Base-by-base conservation (phyloP, 2,329 filamentous ascomycete genomes). In the Exophiala calicioides region DNA sequence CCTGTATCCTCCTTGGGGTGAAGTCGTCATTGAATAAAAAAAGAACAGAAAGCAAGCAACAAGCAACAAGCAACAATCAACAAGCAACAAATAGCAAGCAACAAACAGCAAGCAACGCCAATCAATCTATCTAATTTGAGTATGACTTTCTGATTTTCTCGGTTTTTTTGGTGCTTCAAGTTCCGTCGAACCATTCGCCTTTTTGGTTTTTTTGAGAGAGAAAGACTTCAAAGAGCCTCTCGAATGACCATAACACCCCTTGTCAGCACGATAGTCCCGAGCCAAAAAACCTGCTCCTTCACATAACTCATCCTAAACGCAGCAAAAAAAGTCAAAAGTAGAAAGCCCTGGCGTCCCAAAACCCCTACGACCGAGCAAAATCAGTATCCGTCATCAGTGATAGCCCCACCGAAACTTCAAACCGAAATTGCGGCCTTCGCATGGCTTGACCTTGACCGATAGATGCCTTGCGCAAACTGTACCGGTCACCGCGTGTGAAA, bases 321-420 rank as follows among this genome's bases (percentile, higher is more conserved):
- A 43, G 16, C 24, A 18, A 13, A 33, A 24, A 18, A 20, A n/a
- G 27, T 18, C 32, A 10, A n/a, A 21, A 21, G 41, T 26, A 42
- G 37, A 44, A 38, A 32, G 12, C 24, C 32, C 42, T 27, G 27
- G 51, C 51, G 51, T 47, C 51, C 51, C 24, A 34, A 27, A 31
- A 42, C 26, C 41, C 31, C 44, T n/a, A 33, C 40, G 40, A 26
- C 42, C 35, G 16, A 47, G 26, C 35, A 50, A 39, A 33, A n/a
- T n/a, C 37, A 44, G 37, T 39, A 38, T 50, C 51, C 3, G 31
- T 31, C 37, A 47, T 50, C 51, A 53, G 51, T 34, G 40, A 50
- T 47, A 42, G 51, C 51, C 51, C 51, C 40, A 30, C 46, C 46
- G 42, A 50, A 53, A 26, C 39, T 27, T 50, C 46, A 47, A 35